Base-by-base conservation (phyloP, 495 filamentous ascomycete genomes). In the Penicillium maclennaniae region DNA sequence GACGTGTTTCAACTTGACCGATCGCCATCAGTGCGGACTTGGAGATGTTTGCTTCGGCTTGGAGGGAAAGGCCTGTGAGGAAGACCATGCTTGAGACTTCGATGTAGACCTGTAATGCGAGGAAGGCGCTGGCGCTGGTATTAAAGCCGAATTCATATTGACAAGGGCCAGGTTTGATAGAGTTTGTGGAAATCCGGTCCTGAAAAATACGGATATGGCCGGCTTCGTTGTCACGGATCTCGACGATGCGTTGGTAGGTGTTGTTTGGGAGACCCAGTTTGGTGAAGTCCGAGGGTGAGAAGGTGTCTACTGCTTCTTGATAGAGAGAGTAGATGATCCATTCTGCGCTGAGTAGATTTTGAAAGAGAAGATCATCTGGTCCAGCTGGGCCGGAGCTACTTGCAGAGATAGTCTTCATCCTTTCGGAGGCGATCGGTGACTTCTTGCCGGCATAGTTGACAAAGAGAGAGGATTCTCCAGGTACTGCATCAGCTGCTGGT, bases 181-280 rank as follows among this genome's bases (percentile, higher is more conserved):
- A 31, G 16, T 69, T 72, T 17, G 69, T 62, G 0, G 78, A 79
- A 51, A 81, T 82, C 34, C 70, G 58, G 57, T 76, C 72, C 50
- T 78, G 76, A 67, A 82, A 82, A 61, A 82, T 73, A 53, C 77
- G 78, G 21, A 78, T 59, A 50, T 82, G 79, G 31, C 78, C 79
- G 38, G 79, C 79, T 59, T 81, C 79, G 55, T 81, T 82, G 63
- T 81, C 73, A 43, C 79, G 74, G 45, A 82, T 79, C 52, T 82
- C 75, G 43, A 67, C 59, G 54, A 82, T 72, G 14, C 77, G 72
- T n/a, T 68, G 55, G 47, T 76, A 77, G 1, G 79, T 81, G 6
- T 57, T 70, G 36, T 69, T 62, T 6, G 77, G 76, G 27, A 73
- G 63, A 37, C 75, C 78, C 19, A 64, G 57, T 12, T 59, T 56